Conservation (phyloP, 345 rosid species). For the Euphorbia peplus region DNA sequence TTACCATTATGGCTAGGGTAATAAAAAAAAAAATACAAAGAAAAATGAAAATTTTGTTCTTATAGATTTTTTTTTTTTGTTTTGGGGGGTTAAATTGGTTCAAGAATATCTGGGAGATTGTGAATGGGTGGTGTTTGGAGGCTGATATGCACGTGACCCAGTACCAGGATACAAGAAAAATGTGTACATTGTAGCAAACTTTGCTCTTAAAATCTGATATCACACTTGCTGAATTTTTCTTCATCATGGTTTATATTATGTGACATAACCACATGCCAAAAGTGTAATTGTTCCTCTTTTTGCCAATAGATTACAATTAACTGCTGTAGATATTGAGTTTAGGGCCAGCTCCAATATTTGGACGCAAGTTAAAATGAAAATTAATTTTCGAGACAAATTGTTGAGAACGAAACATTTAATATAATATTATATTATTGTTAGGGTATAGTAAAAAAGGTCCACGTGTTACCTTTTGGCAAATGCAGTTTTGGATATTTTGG, state of each 20-base stretch:
- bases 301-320: constrained; percentile 26
- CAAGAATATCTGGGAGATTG: background rate
- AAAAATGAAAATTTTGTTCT: background rate
- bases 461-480: no score
- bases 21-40: background rate
- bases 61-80: background rate
- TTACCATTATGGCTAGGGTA: background rate
- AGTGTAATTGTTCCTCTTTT: constrained; percentile 23
- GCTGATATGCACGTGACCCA: constrained; percentile 8
- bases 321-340: no score
- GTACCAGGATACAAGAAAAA: background rate
- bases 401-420: no score
- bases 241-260: background rate
- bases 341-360: no score
- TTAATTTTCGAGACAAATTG: no score
- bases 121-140: background rate
- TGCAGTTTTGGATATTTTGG: no score
- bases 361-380: no score
- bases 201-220: background rate
- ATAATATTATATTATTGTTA: no score
- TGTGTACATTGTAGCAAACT: background rate
- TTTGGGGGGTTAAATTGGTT: background rate
- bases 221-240: background rate
- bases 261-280: constrained; percentile 18
- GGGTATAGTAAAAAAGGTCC: no score